Evolutionary conservation across 192 early-diverging fungal species (phyloP), one percentile per base, ranked within the genome.

Genomic region (Backusella sp.): DNA sequence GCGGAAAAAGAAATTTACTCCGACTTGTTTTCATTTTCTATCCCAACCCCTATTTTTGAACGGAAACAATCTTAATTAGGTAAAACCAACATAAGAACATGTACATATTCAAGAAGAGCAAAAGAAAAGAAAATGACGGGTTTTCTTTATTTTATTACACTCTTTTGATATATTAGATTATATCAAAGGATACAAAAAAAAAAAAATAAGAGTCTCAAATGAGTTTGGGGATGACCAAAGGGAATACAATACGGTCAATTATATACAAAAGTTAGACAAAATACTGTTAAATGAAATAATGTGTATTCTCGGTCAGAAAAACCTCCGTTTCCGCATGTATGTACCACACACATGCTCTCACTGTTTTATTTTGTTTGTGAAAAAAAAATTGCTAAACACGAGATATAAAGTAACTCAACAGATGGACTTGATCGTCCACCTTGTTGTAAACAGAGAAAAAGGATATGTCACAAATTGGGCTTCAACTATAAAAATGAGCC

Each of bases 331-430:
- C 56, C 56, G 56, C 56, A 62, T 62, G 56, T 62, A 62, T 62
- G 56, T 62, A 62, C 56, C 11, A 62, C 56, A 62, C 56, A 62
- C 56, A 62, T 62, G 56, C 21, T 49, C 19, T 19, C 21, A 28
- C 56, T 62, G 56, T 62, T 36, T 35, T 36, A 68, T 69, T 68
- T 37, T 69, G 19, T 68, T 36, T 68, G 30, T 37, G 66, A 68
- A 32, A 68, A 68, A 68, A 37, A 36, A 69, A 69, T 41, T 37
- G 34, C 36, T 41, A 69, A 69, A 39, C 34, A 21, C 68, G 37
- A 39, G 68, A 17, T 36, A 62, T 62, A 14, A 62, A 28, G 56
- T 28, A 26, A 62, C 56, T 62, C 56, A 62, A 62, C 56, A 62
- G 56, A 62, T 62, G 23, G 11, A 28, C 26, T 28, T 62, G 56